phyloP scores from a whole-genome alignment of 495 filamentous ascomycete genomes.

The Penicillium lividum region DNA sequence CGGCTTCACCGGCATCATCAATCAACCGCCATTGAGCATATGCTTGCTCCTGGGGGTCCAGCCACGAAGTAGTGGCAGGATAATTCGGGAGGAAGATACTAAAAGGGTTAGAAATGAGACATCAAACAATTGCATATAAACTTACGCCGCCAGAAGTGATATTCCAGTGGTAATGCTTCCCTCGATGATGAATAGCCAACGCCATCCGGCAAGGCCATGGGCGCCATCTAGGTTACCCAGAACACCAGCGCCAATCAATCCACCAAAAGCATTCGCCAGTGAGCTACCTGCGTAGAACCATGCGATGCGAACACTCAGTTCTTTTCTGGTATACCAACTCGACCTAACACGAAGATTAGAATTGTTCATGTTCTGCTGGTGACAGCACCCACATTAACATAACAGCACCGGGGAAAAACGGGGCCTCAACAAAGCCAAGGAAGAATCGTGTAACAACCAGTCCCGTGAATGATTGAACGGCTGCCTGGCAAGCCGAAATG shows the following conservation, averaged over 20 bases:
- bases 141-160: slow-evolving; percentile 28
- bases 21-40: slow-evolving; percentile 71
- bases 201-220: slow-evolving; percentile 62
- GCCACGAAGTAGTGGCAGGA: slow-evolving; percentile 72
- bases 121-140: not conserved
- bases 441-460: slow-evolving; percentile 67
- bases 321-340: slow-evolving; percentile 55
- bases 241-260: slow-evolving; percentile 59
- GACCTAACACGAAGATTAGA: slow-evolving; percentile 22
- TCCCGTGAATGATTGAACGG: slow-evolving; percentile 55
- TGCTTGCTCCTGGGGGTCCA: slow-evolving; percentile 64
- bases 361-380: not conserved
- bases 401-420: slow-evolving; percentile 48
- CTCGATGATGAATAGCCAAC: slow-evolving; percentile 80
- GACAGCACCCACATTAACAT: slow-evolving; percentile 34
- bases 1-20: slow-evolving; percentile 76
- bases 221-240: slow-evolving; percentile 32
- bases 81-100: slow-evolving; percentile 76
- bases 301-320: slow-evolving; percentile 51
- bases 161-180: slow-evolving; percentile 47
- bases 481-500: slow-evolving; percentile 64
- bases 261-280: slow-evolving; percentile 65
- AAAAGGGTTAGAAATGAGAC: slow-evolving; percentile 26
- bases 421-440: slow-evolving; percentile 62
- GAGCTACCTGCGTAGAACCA: slow-evolving; percentile 63